Percentiles rank a stretch among this genome's conserved stretches.
Conservation (phyloP, 2,329 filamentous ascomycete species). For the Ascochyta viciae-villosae region DNA sequence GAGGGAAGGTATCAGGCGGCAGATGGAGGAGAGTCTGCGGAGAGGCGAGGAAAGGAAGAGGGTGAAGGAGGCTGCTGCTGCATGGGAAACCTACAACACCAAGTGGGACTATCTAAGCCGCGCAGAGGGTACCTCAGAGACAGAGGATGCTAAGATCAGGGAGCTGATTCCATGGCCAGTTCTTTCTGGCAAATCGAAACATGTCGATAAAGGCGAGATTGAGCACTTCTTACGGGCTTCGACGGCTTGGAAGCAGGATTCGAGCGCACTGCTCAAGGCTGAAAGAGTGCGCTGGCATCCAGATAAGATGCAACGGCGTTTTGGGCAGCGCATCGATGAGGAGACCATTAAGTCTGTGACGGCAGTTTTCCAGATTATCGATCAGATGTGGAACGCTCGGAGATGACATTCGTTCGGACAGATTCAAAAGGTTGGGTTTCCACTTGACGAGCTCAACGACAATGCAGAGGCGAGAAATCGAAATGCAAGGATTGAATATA, state of each 20-base stretch:
- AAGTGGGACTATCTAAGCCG: slow-evolving; percentile 67
- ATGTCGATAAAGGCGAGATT: slow-evolving; percentile 67
- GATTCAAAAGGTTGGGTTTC: background rate
- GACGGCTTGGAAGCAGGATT: slow-evolving; percentile 48
- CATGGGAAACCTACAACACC: slow-evolving; percentile 70
- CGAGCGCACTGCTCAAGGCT: slow-evolving; percentile 69
- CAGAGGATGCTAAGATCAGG: slow-evolving; percentile 24
- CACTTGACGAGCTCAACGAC: background rate
- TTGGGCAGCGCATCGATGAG: slow-evolving; percentile 74
- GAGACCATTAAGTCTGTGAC: slow-evolving; percentile 81
- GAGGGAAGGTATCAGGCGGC: slow-evolving; percentile 59
- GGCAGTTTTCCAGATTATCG: slow-evolving; percentile 88
- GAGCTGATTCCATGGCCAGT: slow-evolving; percentile 75
- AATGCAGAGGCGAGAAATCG: too few relatives aligned
- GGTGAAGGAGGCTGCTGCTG: slow-evolving; percentile 61
- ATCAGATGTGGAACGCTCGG: slow-evolving; percentile 73
- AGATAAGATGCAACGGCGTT: slow-evolving; percentile 93
- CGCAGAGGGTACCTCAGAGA: slow-evolving; percentile 9
- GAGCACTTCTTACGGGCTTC: slow-evolving; percentile 72
- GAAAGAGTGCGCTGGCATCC: slow-evolving; percentile 97
- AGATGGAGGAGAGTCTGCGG: slow-evolving; percentile 73
- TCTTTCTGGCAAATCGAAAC: slow-evolving; percentile 62
- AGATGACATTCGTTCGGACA: background rate
- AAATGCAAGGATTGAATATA: too few relatives aligned
- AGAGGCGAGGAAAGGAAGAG: slow-evolving; percentile 69